Evolutionary conservation across 2,329 filamentous ascomycete species (phyloP).

Genomic region (Diaporthe batatas): DNA sequence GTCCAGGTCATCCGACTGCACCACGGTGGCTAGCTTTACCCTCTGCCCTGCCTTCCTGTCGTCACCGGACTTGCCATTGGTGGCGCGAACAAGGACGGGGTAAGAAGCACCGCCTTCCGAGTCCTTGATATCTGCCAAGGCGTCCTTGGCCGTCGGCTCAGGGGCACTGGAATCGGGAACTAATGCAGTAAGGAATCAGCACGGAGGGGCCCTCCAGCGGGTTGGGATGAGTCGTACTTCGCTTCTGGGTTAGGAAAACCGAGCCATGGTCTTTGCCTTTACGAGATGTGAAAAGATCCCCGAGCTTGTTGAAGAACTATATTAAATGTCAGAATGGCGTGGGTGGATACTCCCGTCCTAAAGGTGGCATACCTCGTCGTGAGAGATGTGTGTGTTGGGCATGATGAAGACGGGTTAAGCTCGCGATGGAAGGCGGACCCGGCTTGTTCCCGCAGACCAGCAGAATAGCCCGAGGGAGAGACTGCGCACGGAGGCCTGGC

Average conservation of each 20-base stretch:
- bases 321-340: conserved; percentile 39
- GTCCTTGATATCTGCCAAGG: conserved; percentile 72
- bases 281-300: conserved; percentile 75
- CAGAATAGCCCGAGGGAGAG: neutral
- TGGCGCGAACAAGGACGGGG: conserved; percentile 85
- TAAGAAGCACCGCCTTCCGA: conserved; percentile 25
- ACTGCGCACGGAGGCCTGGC: neutral
- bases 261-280: conserved; percentile 80
- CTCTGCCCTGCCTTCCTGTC: conserved; percentile 64
- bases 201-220: neutral
- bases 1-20: conserved; percentile 81
- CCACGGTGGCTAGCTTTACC: conserved; percentile 85
- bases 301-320: conserved; percentile 81
- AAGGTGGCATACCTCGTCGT: conserved; percentile 54
- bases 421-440: neutral
- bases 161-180: conserved; percentile 59
- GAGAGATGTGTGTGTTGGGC: conserved; percentile 51
- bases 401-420: conserved; percentile 43
- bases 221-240: conserved; percentile 64
- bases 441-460: neutral
- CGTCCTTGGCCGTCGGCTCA: conserved; percentile 60
- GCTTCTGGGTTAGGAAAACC: conserved; percentile 82
- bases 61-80: conserved; percentile 79
- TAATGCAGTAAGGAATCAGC: conserved; percentile 52
- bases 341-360: too few relatives aligned